Evolutionary conservation across 2,329 filamentous ascomycete species (phyloP).

Genomic region (Beauveria scarabaeidicola): DNA sequence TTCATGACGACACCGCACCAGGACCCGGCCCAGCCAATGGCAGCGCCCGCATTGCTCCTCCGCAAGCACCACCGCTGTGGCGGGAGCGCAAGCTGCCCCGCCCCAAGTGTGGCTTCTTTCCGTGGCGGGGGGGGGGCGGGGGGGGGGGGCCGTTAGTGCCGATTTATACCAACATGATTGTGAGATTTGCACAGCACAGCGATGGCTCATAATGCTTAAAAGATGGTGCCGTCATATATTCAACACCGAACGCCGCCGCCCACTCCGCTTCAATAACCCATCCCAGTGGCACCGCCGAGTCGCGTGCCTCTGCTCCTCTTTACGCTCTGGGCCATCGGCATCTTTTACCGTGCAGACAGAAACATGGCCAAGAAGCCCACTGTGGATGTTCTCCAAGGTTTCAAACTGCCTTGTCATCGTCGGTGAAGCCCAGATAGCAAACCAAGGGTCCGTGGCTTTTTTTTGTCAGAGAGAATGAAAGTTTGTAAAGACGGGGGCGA

Average conservation of each 20-base stretch:
- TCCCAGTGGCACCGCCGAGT: background rate
- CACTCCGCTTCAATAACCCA: background rate
- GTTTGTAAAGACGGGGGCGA: background rate
- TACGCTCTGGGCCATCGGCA: background rate
- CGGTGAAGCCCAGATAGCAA: conserved; percentile 1
- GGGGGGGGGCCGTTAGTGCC: conserved; percentile 1
- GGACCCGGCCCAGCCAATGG: background rate
- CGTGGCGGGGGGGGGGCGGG: background rate
- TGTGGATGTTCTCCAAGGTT: background rate
- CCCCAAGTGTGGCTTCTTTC: background rate
- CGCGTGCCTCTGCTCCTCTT: conserved; percentile 1
- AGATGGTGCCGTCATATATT: background rate
- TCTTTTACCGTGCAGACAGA: background rate
- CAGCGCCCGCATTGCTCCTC: background rate
- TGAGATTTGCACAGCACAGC: conserved; percentile 7
- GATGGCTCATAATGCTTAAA: background rate
- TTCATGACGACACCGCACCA: background rate
- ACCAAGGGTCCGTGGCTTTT: background rate
- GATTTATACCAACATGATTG: conserved; percentile 3
- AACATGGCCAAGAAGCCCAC: background rate
- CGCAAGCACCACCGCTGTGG: conserved; percentile 7
- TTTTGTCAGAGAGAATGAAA: background rate
- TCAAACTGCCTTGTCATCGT: background rate
- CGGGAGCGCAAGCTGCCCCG: background rate
- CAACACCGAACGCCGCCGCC: background rate